Percentiles rank a stretch among this genome's conserved stretches.
These are phyloP conservation scores for Triangularia setosa DNA, from an alignment of 2,329 filamentous ascomycete genomes.

Conservation along the genomic window DNA sequence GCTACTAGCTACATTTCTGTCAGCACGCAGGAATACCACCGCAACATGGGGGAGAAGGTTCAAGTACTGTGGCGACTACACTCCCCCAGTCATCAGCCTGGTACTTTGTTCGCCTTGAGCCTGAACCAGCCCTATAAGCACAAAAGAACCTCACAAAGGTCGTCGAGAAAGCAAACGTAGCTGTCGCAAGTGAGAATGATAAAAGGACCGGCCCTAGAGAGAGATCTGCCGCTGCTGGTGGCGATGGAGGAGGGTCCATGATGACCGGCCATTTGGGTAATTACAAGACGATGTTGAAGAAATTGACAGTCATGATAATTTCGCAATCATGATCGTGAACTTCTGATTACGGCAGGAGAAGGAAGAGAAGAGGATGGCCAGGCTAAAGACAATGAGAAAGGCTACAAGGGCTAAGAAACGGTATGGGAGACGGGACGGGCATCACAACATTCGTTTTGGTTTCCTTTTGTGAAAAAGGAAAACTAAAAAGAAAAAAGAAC, in stretches of 20 bases:
- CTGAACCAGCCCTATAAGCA: conserved; percentile 19
- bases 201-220: conserved; percentile 36
- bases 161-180: conserved; percentile 32
- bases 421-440: background rate
- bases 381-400: too few relatives aligned
- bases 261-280: background rate
- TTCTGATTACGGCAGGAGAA: background rate
- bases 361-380: conserved; percentile 2
- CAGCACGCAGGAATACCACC: background rate
- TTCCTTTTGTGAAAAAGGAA: background rate
- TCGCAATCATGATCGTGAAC: background rate
- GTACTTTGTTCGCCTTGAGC: conserved; percentile 27
- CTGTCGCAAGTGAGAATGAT: conserved; percentile 33
- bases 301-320: conserved; percentile 12
- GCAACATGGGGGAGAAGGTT: background rate
- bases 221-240: conserved; percentile 28
- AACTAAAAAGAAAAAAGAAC: background rate
- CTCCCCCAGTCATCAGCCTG: conserved; percentile 37
- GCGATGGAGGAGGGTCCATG: conserved; percentile 8
- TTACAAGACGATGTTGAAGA: conserved; percentile 10
- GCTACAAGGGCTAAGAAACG: too few relatives aligned
- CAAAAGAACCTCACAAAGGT: conserved; percentile 32
- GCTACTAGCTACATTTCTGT: conserved; percentile 30
- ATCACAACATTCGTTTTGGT: background rate
- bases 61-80: conserved; percentile 32